Percentiles rank a stretch among this genome's conserved stretches.
These are phyloP conservation scores for Fragaria iinumae DNA, from an alignment of 306 rosid genomes.

Conservation along the genomic window DNA sequence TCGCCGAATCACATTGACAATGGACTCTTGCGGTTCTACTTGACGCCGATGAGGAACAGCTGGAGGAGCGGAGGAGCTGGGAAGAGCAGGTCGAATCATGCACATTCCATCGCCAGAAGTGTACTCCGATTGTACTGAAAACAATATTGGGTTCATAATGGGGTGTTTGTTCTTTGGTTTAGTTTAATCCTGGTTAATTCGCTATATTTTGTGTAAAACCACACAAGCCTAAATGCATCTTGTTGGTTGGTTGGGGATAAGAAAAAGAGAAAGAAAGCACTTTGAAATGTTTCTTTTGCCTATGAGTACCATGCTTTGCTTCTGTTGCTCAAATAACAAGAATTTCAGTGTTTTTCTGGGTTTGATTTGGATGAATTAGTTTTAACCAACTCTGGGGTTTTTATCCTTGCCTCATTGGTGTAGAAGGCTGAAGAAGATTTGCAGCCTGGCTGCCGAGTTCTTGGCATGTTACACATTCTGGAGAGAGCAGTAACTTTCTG, in stretches of 20 bases:
- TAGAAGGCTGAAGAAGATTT: constrained; percentile 28
- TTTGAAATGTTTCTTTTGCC: constrained; percentile 45
- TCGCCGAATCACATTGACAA: constrained; percentile 68
- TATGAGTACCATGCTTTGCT: constrained; percentile 46
- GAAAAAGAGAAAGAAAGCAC: constrained; percentile 31
- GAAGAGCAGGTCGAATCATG: constrained; percentile 74
- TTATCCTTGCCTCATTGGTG: constrained; percentile 30
- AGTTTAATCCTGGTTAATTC: constrained; percentile 50
- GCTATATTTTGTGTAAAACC: constrained; percentile 74
- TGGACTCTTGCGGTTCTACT: constrained; percentile 70
- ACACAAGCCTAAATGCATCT: constrained; percentile 70
- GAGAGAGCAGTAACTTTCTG: constrained; percentile 45
- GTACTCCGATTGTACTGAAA: constrained; percentile 82
- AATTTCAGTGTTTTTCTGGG: constrained; percentile 40
- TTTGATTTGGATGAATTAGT: background rate
- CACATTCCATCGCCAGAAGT: constrained; percentile 95
- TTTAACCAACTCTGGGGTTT: background rate
- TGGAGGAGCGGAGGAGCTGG: constrained; percentile 55
- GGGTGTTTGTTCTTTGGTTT: constrained; percentile 45
- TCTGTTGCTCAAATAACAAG: constrained; percentile 46
- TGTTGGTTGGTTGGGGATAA: constrained; percentile 64
- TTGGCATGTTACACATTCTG: constrained; percentile 49
- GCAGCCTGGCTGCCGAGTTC: constrained; percentile 37
- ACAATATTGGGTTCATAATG: constrained; percentile 21
- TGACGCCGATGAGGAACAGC: constrained; percentile 76